phyloP scores from a whole-genome alignment of 495 filamentous ascomycete species.

The Paragyromitra xinjiangensis region DNA sequence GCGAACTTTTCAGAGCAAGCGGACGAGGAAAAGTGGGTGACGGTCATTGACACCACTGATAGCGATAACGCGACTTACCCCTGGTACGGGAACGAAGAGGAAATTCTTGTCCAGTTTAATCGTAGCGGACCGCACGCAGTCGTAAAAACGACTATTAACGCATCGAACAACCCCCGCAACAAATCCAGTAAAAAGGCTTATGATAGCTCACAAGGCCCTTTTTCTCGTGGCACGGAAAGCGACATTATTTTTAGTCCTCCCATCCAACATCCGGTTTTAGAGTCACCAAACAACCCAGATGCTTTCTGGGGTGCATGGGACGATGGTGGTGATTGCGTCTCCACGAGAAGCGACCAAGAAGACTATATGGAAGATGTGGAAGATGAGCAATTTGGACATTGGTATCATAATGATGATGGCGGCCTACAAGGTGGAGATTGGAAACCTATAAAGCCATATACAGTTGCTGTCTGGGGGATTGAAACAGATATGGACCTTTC shows the following conservation, averaged over 20 bases:
- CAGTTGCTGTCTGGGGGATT: slow-evolving; percentile 29
- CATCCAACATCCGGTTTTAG: background rate
- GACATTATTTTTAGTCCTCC: background rate
- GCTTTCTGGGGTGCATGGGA: slow-evolving; percentile 26
- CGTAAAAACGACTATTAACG: slow-evolving; percentile 12
- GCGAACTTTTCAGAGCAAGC: background rate
- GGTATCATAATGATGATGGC: slow-evolving; percentile 32
- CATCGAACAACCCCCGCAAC: background rate
- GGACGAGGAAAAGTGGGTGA: slow-evolving; percentile 16
- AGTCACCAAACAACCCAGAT: slow-evolving; percentile 6
- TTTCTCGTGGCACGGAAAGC: background rate
- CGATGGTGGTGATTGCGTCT: slow-evolving; percentile 9
- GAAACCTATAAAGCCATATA: slow-evolving; percentile 8
- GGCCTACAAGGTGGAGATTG: background rate
- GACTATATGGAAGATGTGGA: background rate
- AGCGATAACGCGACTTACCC: background rate
- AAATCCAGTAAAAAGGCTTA: background rate
- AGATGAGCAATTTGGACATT: slow-evolving; percentile 11
- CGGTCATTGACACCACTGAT: slow-evolving; percentile 25
- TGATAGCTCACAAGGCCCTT: background rate
- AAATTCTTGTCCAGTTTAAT: slow-evolving; percentile 16
- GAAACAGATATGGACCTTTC: background rate
- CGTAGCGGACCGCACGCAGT: background rate
- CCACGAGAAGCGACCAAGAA: slow-evolving; percentile 13
- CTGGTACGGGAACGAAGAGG: background rate